Evolutionary conservation across 2,329 filamentous ascomycete genomes (phyloP).

Genomic region (Phyllosticta paracitricarpa): DNA sequence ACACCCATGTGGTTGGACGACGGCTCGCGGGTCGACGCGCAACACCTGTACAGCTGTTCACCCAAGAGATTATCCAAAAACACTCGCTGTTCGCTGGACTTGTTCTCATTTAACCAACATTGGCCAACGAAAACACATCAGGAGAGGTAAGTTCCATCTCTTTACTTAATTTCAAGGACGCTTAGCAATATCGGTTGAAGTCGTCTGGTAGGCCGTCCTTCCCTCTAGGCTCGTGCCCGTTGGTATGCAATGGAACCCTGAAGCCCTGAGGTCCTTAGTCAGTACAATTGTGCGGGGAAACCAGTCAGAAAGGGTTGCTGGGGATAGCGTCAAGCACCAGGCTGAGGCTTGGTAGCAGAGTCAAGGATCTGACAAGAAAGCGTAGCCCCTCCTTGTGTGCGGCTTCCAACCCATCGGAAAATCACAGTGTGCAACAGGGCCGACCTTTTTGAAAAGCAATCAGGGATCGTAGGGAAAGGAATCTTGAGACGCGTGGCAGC

Average conservation of each 20-base stretch:
- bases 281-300: background rate
- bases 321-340: background rate
- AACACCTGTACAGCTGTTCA: background rate
- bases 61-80: background rate
- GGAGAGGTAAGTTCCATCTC: background rate
- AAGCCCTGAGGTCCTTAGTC: background rate
- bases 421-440: background rate
- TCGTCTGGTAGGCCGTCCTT: background rate
- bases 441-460: background rate
- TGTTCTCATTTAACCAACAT: background rate
- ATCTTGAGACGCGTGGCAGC: background rate
- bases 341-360: background rate
- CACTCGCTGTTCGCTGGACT: background rate
- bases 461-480: background rate
- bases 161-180: background rate
- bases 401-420: background rate
- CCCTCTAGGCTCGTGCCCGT: background rate
- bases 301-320: background rate
- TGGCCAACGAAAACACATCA: background rate
- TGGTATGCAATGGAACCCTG: background rate
- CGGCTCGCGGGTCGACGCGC: background rate
- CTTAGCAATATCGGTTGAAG: background rate
- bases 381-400: background rate
- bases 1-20: background rate
- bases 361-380: background rate